Evolutionary conservation across 1,284 basidiomycete species (phyloP).

Genomic region (Puccinia novopanici): DNA sequence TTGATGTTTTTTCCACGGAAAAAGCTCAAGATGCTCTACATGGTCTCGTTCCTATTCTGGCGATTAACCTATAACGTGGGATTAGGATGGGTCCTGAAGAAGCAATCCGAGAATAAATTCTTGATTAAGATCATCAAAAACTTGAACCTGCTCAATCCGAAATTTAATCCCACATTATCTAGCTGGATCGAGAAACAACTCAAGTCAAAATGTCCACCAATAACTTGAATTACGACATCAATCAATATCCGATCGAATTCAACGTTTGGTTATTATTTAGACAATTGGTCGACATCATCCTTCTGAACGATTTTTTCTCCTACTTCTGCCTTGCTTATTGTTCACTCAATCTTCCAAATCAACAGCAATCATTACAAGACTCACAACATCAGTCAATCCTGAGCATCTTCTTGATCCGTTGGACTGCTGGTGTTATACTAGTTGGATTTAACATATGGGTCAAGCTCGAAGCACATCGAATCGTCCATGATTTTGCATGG

Average conservation of each 20-base stretch:
- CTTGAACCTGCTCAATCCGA: constrained; percentile 26
- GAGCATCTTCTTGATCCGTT: constrained; percentile 74
- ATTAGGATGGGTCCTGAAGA: constrained; percentile 87
- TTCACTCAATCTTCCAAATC: constrained; percentile 57
- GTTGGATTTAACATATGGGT: constrained; percentile 98
- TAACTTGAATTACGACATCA: constrained; percentile 26
- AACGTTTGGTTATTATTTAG: constrained; percentile 82
- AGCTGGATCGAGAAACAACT: constrained; percentile 71
- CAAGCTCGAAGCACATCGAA: constrained; percentile 93
- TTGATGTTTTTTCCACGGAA: constrained; percentile 68
- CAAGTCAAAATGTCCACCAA: constrained; percentile 41
- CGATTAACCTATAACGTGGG: constrained; percentile 87
- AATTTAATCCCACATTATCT: constrained; percentile 52
- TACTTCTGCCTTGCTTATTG: constrained; percentile 85
- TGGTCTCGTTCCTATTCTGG: constrained; percentile 90
- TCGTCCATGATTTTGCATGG: constrained; percentile 77
- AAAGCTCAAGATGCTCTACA: constrained; percentile 70
- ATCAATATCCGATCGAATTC: constrained; percentile 55
- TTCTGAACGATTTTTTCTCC: constrained; percentile 92
- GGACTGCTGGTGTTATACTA: constrained; percentile 79
- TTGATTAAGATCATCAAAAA: constrained; percentile 65
- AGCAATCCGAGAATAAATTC: constrained; percentile 64
- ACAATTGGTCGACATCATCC: constrained; percentile 88
- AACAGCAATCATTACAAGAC: constrained; percentile 74
- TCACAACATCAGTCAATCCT: constrained; percentile 63